phyloP scores from a whole-genome alignment of 148 eudicot species.

The Rheum nobile region DNA sequence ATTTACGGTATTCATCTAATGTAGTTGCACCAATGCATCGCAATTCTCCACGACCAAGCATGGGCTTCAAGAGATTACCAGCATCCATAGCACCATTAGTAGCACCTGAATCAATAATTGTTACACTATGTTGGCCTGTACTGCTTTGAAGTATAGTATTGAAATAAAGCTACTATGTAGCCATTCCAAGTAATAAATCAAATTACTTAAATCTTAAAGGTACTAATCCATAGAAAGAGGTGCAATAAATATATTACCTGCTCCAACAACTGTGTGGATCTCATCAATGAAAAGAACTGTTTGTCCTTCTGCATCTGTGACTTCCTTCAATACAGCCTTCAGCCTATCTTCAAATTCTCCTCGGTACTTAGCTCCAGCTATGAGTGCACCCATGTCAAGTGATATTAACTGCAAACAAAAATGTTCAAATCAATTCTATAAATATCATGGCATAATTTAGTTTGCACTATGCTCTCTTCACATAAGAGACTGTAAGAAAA shows the following conservation, averaged over 20 bases:
- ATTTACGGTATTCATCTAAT: constrained; percentile 91
- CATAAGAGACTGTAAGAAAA: background rate
- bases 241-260: constrained; percentile 42
- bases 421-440: background rate
- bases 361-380: constrained; percentile 96
- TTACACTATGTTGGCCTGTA: background rate
- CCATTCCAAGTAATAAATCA: background rate
- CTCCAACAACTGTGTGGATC: constrained; percentile 98
- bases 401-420: constrained; percentile 62
- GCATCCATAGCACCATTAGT: constrained; percentile 99
- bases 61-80: constrained; percentile 93
- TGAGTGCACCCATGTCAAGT: constrained; percentile 96
- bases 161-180: background rate
- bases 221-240: background rate
- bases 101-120: constrained; percentile 46
- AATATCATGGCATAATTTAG: background rate
- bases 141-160: background rate
- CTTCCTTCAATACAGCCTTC: constrained; percentile 93
- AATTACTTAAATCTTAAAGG: background rate
- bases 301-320: constrained; percentile 91
- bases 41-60: constrained; percentile 98
- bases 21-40: constrained; percentile 99
- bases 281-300: constrained; percentile 89
- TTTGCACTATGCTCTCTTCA: background rate
- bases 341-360: constrained; percentile 97